These are phyloP conservation scores for Allomyces javanicus DNA, from an alignment of 192 early-diverging fungal genomes.

Conservation along the genomic window DNA sequence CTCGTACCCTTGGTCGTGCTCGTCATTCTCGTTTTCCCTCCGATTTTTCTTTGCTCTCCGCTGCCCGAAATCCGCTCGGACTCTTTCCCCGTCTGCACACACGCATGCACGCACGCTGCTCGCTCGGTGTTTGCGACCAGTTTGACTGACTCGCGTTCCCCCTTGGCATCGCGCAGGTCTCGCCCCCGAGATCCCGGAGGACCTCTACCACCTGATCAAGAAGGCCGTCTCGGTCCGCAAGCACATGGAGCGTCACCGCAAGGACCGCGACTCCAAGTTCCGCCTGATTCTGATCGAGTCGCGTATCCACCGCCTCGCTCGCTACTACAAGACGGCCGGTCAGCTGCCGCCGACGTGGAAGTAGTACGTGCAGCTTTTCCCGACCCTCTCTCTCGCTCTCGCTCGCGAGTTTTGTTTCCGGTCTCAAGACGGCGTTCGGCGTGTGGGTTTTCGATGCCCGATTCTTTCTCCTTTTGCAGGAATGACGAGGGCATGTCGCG, in stretches of 20 bases:
- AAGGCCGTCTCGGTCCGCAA: slow-evolving; percentile 98
- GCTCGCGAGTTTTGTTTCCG: too few relatives aligned
- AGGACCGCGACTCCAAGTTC: slow-evolving; percentile 98
- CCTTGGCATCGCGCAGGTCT: slow-evolving; percentile 18
- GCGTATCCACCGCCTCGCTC: slow-evolving; percentile 90
- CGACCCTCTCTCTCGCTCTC: background rate
- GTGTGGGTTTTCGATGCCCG: too few relatives aligned
- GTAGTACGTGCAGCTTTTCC: slow-evolving; percentile 67
- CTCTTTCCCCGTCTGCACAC: too few relatives aligned
- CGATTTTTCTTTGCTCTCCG: too few relatives aligned
- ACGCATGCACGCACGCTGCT: too few relatives aligned
- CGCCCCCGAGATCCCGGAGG: slow-evolving; percentile 90
- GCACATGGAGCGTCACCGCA: slow-evolving; percentile 97
- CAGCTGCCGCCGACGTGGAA: slow-evolving; percentile 95
- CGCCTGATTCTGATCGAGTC: slow-evolving; percentile 95
- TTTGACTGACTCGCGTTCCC: background rate
- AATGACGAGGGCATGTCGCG: too few relatives aligned
- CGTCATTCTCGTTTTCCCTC: too few relatives aligned
- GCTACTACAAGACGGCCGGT: slow-evolving; percentile 96
- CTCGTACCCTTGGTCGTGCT: too few relatives aligned
- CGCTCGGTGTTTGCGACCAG: too few relatives aligned
- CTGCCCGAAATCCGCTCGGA: too few relatives aligned
- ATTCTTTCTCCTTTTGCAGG: too few relatives aligned
- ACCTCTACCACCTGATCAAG: slow-evolving; percentile 98
- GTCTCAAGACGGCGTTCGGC: too few relatives aligned